Evolutionary conservation across 2,329 filamentous ascomycete genomes (phyloP), one percentile per base, ranked within the genome.

Genomic region (Chrysoporthe deuterocubensis): DNA sequence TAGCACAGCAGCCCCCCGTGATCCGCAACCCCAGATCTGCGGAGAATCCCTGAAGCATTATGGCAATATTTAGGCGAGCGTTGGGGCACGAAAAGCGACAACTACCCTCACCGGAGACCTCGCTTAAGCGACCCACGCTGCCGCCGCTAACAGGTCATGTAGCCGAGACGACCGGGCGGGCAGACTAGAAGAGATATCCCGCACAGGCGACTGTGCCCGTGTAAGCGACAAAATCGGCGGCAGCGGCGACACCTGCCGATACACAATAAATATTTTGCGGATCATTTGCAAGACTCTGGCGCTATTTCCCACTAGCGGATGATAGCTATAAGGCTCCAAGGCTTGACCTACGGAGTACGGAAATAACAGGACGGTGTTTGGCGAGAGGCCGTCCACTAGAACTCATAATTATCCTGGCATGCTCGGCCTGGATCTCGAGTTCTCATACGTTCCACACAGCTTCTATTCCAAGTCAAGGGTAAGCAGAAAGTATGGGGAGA

Each of bases 21-120:
- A 26, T 52, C n/a, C 48, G n/a, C 9, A 52, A 4, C 4, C 21
- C 48, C 21, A 13, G 48, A 52, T 42, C 32, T 59, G 57, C 57
- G 57, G 57, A 37, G 57, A 59, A 59, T 59, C 57, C 57, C 32
- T 59, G 57, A 3, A 43, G 40, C 37, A 14, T 6, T 18, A 21
- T n/a, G 57, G 40, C 7, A 9, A 52, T 3, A 9, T 14, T 32
- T 52, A 52, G 48, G 21, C 48, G 48, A 52, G 48, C 21, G 48
- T 5, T 26, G 21, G 21, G 48, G n/a, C 26, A 2, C 48, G 6
- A n/a, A 3, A 57, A 37, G 32, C 11, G 26, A 32, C 32, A 34
- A 32, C 18, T 57, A 50, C 18, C 34, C 34, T 21, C 16, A 14
- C 54, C 5, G 54, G 54, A 40, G 7, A 18, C 40, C 54, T 58